These are phyloP conservation scores for Annulohypoxylon maeteangense DNA, from an alignment of 495 filamentous ascomycete genomes.

Conservation along the genomic window DNA sequence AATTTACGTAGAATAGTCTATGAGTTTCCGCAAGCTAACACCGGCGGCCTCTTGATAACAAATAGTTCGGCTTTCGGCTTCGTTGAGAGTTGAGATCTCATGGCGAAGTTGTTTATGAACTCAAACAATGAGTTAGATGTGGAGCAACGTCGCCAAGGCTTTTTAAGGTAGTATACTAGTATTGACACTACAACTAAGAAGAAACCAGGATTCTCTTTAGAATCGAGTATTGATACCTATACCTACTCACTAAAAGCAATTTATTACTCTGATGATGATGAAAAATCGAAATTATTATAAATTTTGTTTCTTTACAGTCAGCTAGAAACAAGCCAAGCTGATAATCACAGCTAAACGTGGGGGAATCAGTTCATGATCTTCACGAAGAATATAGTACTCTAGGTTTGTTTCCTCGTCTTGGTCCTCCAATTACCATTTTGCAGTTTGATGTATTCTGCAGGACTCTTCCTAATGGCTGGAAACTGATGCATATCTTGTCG, in stretches of 20 bases:
- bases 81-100: neutral
- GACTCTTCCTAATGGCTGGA: conserved; percentile 18
- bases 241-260: neutral
- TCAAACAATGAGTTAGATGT: neutral
- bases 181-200: neutral
- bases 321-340: conserved; percentile 17
- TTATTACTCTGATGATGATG: neutral
- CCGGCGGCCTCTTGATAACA: conserved; percentile 23
- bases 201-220: neutral
- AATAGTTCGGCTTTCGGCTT: conserved; percentile 4
- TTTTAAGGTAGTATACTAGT: too few relatives aligned
- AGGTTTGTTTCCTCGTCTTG: conserved; percentile 22
- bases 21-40: neutral
- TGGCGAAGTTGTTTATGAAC: neutral
- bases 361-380: conserved; percentile 36
- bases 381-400: conserved; percentile 19
- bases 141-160: too few relatives aligned
- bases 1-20: conserved; percentile 1
- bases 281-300: neutral
- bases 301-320: conserved; percentile 19
- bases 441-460: conserved; percentile 25
- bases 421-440: conserved; percentile 10
- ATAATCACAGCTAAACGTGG: conserved; percentile 20
- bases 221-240: neutral
- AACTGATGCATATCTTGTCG: conserved; percentile 31